Conservation (phyloP, 331 rosid genomes). For the Spiraea crenata region DNA sequence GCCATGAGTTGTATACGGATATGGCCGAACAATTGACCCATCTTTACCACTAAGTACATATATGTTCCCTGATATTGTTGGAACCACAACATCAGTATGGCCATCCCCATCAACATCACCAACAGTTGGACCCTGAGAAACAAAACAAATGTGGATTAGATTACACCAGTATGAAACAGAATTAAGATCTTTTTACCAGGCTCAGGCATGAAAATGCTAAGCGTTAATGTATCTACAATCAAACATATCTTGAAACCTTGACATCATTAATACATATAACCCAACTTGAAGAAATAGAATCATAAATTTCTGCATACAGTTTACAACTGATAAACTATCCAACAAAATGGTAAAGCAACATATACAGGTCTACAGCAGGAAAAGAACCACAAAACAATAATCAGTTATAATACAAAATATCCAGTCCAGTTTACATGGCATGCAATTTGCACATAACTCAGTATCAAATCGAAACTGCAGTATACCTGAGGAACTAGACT, state of each 20-base stretch:
- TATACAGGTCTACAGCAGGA: constrained; percentile 1
- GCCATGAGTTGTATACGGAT: constrained; percentile 91
- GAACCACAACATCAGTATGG: constrained; percentile 86
- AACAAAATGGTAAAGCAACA: neutral
- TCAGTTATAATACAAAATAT: neutral
- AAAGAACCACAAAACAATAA: neutral
- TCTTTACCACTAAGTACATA: constrained; percentile 95
- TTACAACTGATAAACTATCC: neutral
- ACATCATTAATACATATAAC: neutral
- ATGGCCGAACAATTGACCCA: constrained; percentile 72
- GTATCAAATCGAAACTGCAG: constrained; percentile 11
- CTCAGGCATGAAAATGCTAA: neutral
- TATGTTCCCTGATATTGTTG: constrained; percentile 87
- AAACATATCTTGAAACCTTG: neutral
- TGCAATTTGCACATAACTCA: neutral
- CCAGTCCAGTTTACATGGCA: neutral
- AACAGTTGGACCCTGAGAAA: constrained; percentile 73
- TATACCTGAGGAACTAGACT: constrained; percentile 89
- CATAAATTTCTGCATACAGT: neutral
- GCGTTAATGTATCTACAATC: neutral
- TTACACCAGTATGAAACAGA: neutral
- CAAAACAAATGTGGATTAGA: constrained; percentile 15
- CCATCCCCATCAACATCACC: constrained; percentile 99
- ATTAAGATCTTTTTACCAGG: neutral
- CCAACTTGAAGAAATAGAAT: neutral